A percentile compares a stretch with the other conserved stretches of the same genome.
Evolutionary conservation across 192 early-diverging fungal genomes (phyloP).

Genomic region (Backusella luteola): DNA sequence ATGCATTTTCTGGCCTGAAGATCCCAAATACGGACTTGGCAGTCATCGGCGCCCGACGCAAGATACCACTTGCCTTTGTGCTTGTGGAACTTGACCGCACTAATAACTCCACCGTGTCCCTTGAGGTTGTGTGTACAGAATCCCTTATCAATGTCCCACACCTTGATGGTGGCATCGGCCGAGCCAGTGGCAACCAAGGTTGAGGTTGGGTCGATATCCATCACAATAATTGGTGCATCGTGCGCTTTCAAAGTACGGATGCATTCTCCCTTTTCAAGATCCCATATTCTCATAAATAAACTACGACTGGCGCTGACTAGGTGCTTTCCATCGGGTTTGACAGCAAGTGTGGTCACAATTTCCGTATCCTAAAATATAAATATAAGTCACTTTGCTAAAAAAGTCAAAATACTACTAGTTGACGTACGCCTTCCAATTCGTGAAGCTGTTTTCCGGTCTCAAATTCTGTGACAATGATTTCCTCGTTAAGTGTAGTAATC

Average conservation of each 20-base stretch:
- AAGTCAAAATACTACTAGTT: neutral
- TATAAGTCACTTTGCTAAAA: neutral
- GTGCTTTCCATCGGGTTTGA: conserved; percentile 74
- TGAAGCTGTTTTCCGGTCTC: conserved; percentile 60
- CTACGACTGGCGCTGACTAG: conserved; percentile 83
- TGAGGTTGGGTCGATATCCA: conserved; percentile 88
- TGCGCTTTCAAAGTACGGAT: conserved; percentile 82
- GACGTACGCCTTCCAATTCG: conserved; percentile 63
- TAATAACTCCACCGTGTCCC: conserved; percentile 89
- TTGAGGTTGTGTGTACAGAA: conserved; percentile 95
- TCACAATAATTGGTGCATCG: conserved; percentile 89
- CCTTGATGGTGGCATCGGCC: conserved; percentile 91
- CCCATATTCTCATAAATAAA: conserved; percentile 77
- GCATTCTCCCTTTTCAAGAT: conserved; percentile 58
- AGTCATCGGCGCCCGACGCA: conserved; percentile 90
- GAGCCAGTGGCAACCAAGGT: conserved; percentile 95
- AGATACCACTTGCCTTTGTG: conserved; percentile 58
- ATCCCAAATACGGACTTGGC: conserved; percentile 89
- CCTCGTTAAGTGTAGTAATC: conserved; percentile 80
- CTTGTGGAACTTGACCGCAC: conserved; percentile 81
- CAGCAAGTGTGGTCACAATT: conserved; percentile 83
- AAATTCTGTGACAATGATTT: conserved; percentile 75
- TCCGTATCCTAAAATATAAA: conserved; percentile 65
- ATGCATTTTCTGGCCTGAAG: conserved; percentile 70
- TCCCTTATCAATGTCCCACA: conserved; percentile 94